Percentiles rank a stretch among this genome's conserved stretches.
Evolutionary conservation across 352 stramenopile species (phyloP).

Genomic region (Blastocystis sp.): DNA sequence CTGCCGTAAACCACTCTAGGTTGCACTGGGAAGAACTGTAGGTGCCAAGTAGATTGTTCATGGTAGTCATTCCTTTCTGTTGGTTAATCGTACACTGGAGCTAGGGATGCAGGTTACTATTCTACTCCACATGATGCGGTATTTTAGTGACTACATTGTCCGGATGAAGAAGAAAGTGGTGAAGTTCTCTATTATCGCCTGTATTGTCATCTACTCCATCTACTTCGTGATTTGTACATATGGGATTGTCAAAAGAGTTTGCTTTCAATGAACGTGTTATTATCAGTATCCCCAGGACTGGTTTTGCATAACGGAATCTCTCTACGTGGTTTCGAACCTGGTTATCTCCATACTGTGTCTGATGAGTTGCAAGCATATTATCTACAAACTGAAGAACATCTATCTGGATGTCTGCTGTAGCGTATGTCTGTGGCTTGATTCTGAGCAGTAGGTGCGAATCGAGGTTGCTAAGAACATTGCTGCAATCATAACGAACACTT

Average conservation of each 20-base stretch:
- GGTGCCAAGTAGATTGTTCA: background rate
- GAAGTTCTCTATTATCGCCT: background rate
- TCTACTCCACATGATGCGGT: conserved; percentile 47
- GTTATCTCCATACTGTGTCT: conserved; percentile 23
- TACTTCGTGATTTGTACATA: conserved; percentile 31
- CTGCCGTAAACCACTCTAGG: background rate
- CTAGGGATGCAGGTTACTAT: conserved; percentile 21
- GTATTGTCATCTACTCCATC: background rate
- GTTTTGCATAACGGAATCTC: background rate
- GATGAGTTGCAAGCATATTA: conserved; percentile 40
- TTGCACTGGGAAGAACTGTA: background rate
- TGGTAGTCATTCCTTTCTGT: background rate
- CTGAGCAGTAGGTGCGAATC: background rate
- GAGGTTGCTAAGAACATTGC: conserved; percentile 50
- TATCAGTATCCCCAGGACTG: background rate
- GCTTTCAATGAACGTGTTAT: background rate
- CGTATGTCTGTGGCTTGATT: background rate
- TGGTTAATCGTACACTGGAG: conserved; percentile 24
- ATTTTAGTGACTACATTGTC: conserved; percentile 45
- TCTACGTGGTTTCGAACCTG: background rate
- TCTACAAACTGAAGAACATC: conserved; percentile 23
- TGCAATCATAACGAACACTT: conserved; percentile 8
- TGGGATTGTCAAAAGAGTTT: background rate
- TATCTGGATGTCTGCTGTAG: conserved; percentile 12
- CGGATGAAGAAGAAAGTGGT: conserved; percentile 49